phyloP scores from a whole-genome alignment of 2,329 filamentous ascomycete genomes.

The Pseudopithomyces maydicus region DNA sequence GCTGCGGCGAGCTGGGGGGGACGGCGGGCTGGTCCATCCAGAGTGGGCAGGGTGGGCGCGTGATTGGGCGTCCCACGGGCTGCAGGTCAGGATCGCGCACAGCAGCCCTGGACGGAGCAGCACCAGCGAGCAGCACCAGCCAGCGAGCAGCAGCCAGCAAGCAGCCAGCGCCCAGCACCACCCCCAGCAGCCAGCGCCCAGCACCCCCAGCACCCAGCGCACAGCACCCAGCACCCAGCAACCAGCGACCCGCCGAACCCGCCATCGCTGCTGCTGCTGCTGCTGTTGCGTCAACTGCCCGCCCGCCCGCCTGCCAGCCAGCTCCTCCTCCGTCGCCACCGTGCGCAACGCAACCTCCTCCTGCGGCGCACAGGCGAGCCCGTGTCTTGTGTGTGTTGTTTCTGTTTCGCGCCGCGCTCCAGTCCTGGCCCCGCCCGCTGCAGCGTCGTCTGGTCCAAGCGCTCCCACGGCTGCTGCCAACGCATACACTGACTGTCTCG shows the following conservation, averaged over 20 bases:
- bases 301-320: too few species aligned
- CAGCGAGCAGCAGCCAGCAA: too few species aligned
- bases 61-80: conserved; percentile 15
- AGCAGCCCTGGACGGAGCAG: background rate
- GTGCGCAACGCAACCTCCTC: conserved; percentile 1
- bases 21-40: too few species aligned
- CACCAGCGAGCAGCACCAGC: too few species aligned
- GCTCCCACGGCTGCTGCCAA: conserved; percentile 22
- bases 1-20: background rate
- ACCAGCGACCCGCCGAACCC: conserved; percentile 6
- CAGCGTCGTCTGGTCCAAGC: background rate
- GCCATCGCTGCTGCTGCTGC: background rate
- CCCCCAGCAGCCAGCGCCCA: too few species aligned
- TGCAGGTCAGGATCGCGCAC: conserved; percentile 6
- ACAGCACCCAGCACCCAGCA: too few species aligned
- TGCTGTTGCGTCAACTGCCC: too few species aligned
- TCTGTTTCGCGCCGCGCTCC: background rate
- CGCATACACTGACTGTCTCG: conserved; percentile 16
- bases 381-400: background rate
- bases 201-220: background rate
- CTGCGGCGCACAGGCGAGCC: background rate
- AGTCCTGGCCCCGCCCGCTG: conserved; percentile 2
- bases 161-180: background rate
- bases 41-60: conserved; percentile 14
- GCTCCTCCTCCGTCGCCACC: conserved; percentile 1